phyloP scores from a whole-genome alignment of 768 basidiomycete species.

The Mycena floridula region DNA sequence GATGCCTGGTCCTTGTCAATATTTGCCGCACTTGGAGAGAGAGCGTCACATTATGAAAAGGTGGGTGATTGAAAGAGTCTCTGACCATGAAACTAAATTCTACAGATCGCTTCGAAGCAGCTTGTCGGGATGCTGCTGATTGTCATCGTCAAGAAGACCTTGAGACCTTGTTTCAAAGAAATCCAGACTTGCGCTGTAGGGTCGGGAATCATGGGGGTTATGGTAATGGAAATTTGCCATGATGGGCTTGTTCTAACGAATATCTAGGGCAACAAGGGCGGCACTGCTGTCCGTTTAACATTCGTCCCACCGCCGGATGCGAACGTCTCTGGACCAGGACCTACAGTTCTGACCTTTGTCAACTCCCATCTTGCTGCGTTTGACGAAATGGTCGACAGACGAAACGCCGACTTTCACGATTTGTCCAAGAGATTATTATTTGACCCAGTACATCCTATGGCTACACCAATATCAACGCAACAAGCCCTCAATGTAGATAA shows the following conservation, averaged over 20 bases:
- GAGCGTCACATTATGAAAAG: constrained; percentile 58
- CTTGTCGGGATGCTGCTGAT: constrained; percentile 82
- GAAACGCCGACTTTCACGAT: constrained; percentile 73
- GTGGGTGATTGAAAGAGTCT: constrained; percentile 22
- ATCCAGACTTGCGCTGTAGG: constrained; percentile 50
- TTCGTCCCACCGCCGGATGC: constrained; percentile 35
- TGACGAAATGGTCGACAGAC: constrained; percentile 69
- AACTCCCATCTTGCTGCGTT: constrained; percentile 82
- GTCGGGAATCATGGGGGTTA: constrained; percentile 70
- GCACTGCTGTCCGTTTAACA: constrained; percentile 55
- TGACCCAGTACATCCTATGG: constrained; percentile 13
- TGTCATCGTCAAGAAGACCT: constrained; percentile 51
- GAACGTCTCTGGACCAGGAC: constrained; percentile 15
- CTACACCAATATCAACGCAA: not conserved
- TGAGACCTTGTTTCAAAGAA: constrained; percentile 46
- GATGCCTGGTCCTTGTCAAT: constrained; percentile 68
- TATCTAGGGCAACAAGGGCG: constrained; percentile 79
- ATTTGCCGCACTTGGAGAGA: constrained; percentile 68
- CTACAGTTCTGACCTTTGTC: constrained; percentile 63
- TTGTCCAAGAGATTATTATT: constrained; percentile 55
- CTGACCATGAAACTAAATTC: constrained; percentile 1
- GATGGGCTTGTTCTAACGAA: not conserved
- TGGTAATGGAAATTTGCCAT: constrained; percentile 40
- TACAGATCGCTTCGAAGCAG: constrained; percentile 65
- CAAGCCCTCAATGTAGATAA: constrained; percentile 3